Conservation (phyloP, 1,139 yeast species). For the Lodderomyces oxycetoniae region DNA sequence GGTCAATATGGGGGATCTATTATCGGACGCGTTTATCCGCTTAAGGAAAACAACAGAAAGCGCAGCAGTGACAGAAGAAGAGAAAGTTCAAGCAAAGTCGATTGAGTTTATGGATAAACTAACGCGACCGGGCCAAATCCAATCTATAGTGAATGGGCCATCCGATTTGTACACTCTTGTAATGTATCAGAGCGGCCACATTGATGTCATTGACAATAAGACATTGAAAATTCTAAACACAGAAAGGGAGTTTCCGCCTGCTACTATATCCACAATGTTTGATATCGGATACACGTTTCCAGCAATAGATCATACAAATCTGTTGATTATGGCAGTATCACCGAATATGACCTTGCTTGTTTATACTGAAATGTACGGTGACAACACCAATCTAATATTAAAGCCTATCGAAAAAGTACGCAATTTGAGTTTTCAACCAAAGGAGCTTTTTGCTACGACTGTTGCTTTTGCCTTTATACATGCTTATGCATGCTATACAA, state of each 20-base stretch:
- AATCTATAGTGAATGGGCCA: constrained; percentile 19
- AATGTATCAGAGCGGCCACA: constrained; percentile 36
- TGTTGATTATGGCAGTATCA: constrained; percentile 45
- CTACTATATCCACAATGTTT: constrained; percentile 39
- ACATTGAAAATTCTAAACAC: too few species aligned
- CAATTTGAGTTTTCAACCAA: constrained; percentile 19
- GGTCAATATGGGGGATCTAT: constrained; percentile 20
- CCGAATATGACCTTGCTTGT: constrained; percentile 55
- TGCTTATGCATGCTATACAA: constrained; percentile 63
- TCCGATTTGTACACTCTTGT: constrained; percentile 24
- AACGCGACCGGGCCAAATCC: constrained; percentile 19
- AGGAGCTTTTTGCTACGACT: constrained; percentile 40
- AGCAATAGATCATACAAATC: constrained; percentile 17
- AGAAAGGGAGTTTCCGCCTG: constrained; percentile 20
- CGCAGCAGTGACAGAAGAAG: constrained; percentile 1
- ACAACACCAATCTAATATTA: constrained; percentile 21
- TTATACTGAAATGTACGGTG: constrained; percentile 24
- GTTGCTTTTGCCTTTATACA: constrained; percentile 63
- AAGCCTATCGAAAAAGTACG: constrained; percentile 25
- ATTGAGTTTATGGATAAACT: constrained; percentile 24
- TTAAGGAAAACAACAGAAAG: constrained; percentile 12
- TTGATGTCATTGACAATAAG: constrained; percentile 34
- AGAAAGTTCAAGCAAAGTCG: constrained; percentile 11
- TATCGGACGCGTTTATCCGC: constrained; percentile 30
- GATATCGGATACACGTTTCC: constrained; percentile 60